Conservation (phyloP, 2,329 filamentous ascomycete species). For the Calonectria pseudoreteaudii region DNA sequence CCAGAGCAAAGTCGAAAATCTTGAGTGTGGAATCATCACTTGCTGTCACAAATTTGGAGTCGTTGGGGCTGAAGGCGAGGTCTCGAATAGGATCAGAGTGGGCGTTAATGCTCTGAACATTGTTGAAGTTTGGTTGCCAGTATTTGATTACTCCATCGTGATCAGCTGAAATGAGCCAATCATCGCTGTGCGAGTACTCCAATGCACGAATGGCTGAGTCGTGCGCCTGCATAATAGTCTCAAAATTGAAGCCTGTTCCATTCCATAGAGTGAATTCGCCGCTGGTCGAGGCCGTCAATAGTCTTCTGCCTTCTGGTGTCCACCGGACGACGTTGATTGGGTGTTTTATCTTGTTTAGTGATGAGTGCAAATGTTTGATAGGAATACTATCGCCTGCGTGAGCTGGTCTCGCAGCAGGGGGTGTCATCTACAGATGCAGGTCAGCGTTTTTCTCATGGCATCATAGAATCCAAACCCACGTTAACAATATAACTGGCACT, state of each 20-base stretch:
- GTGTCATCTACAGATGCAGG: conserved; percentile 75
- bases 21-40: conserved; percentile 94
- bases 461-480: conserved; percentile 61
- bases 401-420: conserved; percentile 80
- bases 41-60: conserved; percentile 95
- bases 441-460: conserved; percentile 33
- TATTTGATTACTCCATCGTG: conserved; percentile 97
- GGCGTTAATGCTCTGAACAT: conserved; percentile 93
- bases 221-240: conserved; percentile 98
- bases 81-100: conserved; percentile 92
- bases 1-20: conserved; percentile 94
- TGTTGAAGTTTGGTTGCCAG: conserved; percentile 99
- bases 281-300: conserved; percentile 94
- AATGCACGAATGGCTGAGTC: conserved; percentile 87
- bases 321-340: conserved; percentile 97
- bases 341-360: conserved; percentile 97
- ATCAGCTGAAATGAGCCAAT: conserved; percentile 96
- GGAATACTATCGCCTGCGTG: conserved; percentile 89
- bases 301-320: conserved; percentile 93
- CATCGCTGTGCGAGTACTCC: conserved; percentile 92
- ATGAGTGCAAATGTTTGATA: conserved; percentile 97
- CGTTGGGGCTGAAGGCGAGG: conserved; percentile 91
- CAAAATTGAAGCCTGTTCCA: conserved; percentile 98
- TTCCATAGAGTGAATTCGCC: conserved; percentile 99
- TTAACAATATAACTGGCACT: conserved; percentile 92